Evolutionary conservation across 164 flowering plant genomes (phyloP), one percentile per base, ranked within the genome.

Genomic region (Tetrastigma voinierianum): DNA sequence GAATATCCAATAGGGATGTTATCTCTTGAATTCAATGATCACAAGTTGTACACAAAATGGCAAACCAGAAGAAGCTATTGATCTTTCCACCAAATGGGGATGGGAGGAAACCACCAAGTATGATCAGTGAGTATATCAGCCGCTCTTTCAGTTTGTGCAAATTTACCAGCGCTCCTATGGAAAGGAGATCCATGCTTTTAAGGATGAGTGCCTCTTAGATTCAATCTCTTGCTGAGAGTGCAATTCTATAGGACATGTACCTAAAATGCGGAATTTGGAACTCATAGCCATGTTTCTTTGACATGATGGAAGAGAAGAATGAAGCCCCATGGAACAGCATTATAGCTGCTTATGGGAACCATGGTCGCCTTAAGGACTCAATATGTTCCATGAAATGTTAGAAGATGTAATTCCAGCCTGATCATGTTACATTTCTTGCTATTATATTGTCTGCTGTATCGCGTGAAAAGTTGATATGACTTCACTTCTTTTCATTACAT

Each of bases 321-420:
- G 94, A 86, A 67, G 91, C 89, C 53, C 76, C 93, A 46, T 93
- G 97, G 96, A 89, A 88, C 74, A 87, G 90, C 73, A 87, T 93
- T 19, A 93, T 93, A 69, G 83, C 96, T 72, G 94, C 96, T 17
- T 87, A 88, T 79, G 97, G 92, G 20, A 81, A 68, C 62, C 96
- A 91, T 63, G 98, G 98, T 9, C 69, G 20, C 59, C 78, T 84
- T 20, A 68, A 74, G 21, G 86, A 84, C 1, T 82, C 84, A 9
- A 44, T 45, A 76, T 93, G 24, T 85, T 90, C 66, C 66, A 81
- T 53, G 54, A 74, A 65, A 89, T 93, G 96, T 32, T 77, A 32
- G 70, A 73, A 40, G 63, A 76, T 8, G 84, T 86, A n/a, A 58
- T 86, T 67, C n/a, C 67, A 74, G 60, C 90, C 98, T n/a, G 95